Conservation (phyloP, 2,329 filamentous ascomycete species). For the Pleurostoma richardsiae region DNA sequence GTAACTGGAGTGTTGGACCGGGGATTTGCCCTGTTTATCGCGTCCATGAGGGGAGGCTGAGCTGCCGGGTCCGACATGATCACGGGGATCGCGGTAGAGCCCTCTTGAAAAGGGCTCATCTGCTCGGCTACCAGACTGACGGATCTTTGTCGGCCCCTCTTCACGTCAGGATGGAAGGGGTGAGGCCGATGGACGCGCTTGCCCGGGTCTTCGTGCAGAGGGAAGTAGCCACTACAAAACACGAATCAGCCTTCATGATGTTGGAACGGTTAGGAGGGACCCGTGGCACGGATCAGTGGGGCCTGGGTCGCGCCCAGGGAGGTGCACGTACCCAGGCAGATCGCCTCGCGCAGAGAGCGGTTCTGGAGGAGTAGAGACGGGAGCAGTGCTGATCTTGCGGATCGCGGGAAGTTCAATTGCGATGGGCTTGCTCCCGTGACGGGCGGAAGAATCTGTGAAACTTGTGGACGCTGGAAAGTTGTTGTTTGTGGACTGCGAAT, state of each 20-base stretch:
- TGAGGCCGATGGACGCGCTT: slow-evolving; percentile 42
- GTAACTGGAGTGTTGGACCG: slow-evolving; percentile 37
- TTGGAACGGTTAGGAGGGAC: not conserved
- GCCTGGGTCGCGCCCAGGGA: not conserved
- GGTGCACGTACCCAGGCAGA: slow-evolving; percentile 45
- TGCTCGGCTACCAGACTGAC: slow-evolving; percentile 26
- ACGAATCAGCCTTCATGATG: too few relatives aligned
- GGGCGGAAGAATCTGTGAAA: slow-evolving; percentile 14
- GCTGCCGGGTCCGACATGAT: slow-evolving; percentile 11
- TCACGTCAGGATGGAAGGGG: slow-evolving; percentile 41
- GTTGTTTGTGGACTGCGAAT: not conserved
- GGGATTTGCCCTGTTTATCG: slow-evolving; percentile 18
- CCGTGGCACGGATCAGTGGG: not conserved
- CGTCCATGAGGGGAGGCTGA: slow-evolving; percentile 11
- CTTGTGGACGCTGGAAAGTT: slow-evolving; percentile 9
- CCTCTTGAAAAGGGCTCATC: slow-evolving; percentile 6
- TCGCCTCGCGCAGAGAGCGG: slow-evolving; percentile 55
- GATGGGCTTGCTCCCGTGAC: slow-evolving; percentile 39
- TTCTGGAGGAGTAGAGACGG: slow-evolving; percentile 37
- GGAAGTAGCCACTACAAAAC: slow-evolving; percentile 51
- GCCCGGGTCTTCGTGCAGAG: slow-evolving; percentile 50
- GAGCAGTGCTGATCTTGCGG: slow-evolving; percentile 32
- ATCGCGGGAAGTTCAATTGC: slow-evolving; percentile 43
- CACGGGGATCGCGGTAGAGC: slow-evolving; percentile 8
- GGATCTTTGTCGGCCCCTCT: slow-evolving; percentile 29